Percentiles rank a stretch among this genome's conserved stretches.
Conservation (phyloP, 169 alveolate species). For the Ichthyophthirius multifiliis region DNA sequence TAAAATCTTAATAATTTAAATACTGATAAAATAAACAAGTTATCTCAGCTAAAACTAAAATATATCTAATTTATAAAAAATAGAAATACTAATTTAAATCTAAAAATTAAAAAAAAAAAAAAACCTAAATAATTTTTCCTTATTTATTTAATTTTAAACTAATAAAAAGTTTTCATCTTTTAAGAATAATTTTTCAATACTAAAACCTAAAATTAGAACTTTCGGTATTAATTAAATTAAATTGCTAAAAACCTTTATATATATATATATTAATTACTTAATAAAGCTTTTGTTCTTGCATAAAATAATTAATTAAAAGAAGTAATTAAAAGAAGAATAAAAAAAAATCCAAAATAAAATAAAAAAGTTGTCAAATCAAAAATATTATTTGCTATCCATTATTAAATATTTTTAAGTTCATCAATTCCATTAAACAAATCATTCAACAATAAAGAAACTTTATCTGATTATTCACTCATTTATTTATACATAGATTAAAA, state of each 20-base stretch:
- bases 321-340: neutral
- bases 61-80: neutral
- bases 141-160: neutral
- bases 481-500: neutral
- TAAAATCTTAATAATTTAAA: neutral
- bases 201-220: neutral
- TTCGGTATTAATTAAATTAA: neutral
- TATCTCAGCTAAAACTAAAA: neutral
- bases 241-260: neutral
- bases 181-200: neutral
- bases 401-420: neutral
- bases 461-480: neutral
- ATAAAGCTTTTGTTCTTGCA: neutral
- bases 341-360: neutral
- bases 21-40: neutral
- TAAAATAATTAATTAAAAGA: neutral
- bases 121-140: neutral
- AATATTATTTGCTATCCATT: neutral
- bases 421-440: neutral
- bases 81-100: neutral
- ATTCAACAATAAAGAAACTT: neutral
- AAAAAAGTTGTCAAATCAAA: slow-evolving; percentile 5
- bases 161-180: neutral
- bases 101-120: neutral
- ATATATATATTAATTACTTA: neutral